Base-by-base conservation (phyloP, 2,329 filamentous ascomycete species). In the Trichophyton equinum region DNA sequence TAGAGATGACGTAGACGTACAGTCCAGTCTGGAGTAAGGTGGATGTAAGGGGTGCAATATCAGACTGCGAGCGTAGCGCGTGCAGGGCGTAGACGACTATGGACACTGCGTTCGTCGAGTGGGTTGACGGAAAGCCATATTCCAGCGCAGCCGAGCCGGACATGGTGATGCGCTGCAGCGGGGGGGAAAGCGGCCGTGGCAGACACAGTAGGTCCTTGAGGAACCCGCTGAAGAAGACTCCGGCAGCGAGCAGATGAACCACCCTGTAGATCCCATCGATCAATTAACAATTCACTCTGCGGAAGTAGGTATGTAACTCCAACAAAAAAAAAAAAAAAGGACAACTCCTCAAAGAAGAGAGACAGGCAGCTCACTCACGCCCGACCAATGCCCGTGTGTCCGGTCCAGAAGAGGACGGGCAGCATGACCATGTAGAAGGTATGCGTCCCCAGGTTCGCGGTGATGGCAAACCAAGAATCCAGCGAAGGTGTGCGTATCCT, bases 391-490 rank as follows among this genome's bases (percentile, higher is more conserved):
- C 82, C 85, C 49, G 87, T 85, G 75, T 91, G 88, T 60, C 92
- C 92, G 69, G 90, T 96, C 94, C 94, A 99, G 78, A 97, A 97
- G 67, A 96, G 82, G 65, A 97, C 89, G 4, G 94, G 94, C 69
- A 99, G 78, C 62, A 90, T 87, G 66, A 96, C 82, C 91, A 97
- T 97, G 79, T 96, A 99, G 78, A 96, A 97, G 0, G 94, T 99
- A 75, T 99, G 94, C 0, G 94, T 99, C 66, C 94, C 90, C 60
- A 97, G 82, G 74, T 97, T 99, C 65, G 94, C 94, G 0, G 91
- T 95, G 66, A 95, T 89, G 58, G 94, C 92, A 75, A 99, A 99
- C 78, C 96, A 99, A 64, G 89, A 89, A 75, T 99, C 94, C 69
- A 97, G 85, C 7, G 88, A 82, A 0, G 90, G 89, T 20, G 89